Conservation (phyloP, 1,284 basidiomycete species). For the Tilletia indica region DNA sequence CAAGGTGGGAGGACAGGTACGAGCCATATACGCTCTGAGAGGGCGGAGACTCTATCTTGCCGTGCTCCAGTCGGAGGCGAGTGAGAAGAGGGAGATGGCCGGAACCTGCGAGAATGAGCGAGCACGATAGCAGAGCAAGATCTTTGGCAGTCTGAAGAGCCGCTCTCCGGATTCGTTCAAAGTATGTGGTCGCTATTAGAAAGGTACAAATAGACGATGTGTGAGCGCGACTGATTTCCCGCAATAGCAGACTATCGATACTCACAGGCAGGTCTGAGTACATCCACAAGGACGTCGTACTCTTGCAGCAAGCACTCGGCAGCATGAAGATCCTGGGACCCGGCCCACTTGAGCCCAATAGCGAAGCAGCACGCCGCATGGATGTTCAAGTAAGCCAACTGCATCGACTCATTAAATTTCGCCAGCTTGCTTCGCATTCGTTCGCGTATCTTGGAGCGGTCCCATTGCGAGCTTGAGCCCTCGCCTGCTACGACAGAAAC, state of each 20-base stretch:
- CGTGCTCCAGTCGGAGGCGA: slow-evolving; percentile 83
- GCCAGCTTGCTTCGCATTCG: slow-evolving; percentile 61
- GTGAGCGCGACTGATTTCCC: background rate
- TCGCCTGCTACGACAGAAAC: slow-evolving; percentile 41
- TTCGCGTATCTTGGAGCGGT: slow-evolving; percentile 60
- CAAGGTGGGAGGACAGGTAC: slow-evolving; percentile 86
- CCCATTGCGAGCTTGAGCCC: slow-evolving; percentile 56
- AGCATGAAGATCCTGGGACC: slow-evolving; percentile 65
- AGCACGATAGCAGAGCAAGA: slow-evolving; percentile 82
- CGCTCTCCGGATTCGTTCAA: slow-evolving; percentile 60
- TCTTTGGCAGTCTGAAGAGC: slow-evolving; percentile 86
- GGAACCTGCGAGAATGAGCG: slow-evolving; percentile 92
- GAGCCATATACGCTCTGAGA: slow-evolving; percentile 66
- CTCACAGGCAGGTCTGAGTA: background rate
- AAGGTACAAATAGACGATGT: background rate
- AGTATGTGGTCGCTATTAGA: slow-evolving; percentile 25
- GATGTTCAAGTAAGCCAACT: slow-evolving; percentile 47
- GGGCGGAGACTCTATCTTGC: slow-evolving; percentile 66
- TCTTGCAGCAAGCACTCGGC: slow-evolving; percentile 77
- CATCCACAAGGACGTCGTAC: slow-evolving; percentile 54
- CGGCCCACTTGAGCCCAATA: slow-evolving; percentile 87
- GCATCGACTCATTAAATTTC: slow-evolving; percentile 27
- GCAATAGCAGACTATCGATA: slow-evolving; percentile 18
- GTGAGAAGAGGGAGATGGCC: slow-evolving; percentile 87
- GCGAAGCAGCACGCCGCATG: slow-evolving; percentile 82